These are phyloP conservation scores for Aquilaria malaccensis DNA, from an alignment of 345 rosid genomes.

Conservation along the genomic window DNA sequence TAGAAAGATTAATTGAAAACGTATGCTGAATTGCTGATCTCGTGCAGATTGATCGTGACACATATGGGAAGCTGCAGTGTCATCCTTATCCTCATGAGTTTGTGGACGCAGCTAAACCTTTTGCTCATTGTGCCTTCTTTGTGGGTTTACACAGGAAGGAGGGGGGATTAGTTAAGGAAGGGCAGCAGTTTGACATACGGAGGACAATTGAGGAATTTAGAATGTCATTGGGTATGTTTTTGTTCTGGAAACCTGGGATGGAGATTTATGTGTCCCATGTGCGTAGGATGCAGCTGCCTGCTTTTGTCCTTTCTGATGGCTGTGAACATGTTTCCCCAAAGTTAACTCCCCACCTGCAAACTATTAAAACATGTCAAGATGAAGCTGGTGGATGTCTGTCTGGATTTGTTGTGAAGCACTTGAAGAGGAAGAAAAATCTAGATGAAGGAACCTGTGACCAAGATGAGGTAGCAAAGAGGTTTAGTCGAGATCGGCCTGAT, in stretches of 20 bases:
- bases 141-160: conserved; percentile 73
- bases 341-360: no score
- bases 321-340: no score
- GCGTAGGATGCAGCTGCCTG: conserved; percentile 61
- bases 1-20: no score
- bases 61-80: conserved; percentile 65
- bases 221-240: conserved; percentile 35
- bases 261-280: conserved; percentile 63
- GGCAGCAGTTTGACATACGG: conserved; percentile 74
- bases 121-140: conserved; percentile 59
- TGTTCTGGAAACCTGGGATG: conserved; percentile 77
- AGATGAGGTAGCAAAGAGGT: no score
- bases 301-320: conserved; percentile 61
- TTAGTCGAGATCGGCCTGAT: no score
- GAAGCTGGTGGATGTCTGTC: no score
- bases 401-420: no score
- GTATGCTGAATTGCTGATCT: not conserved
- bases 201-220: conserved; percentile 59
- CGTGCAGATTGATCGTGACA: conserved; percentile 68
- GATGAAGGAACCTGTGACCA: no score
- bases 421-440: no score
- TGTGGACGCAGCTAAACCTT: conserved; percentile 41
- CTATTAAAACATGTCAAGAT: no score
- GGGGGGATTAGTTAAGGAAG: conserved; percentile 49
- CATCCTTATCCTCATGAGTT: conserved; percentile 69